Evolutionary conservation across 805 yeast genomes (phyloP).

Genomic region (Priceomyces fermenticarens): DNA sequence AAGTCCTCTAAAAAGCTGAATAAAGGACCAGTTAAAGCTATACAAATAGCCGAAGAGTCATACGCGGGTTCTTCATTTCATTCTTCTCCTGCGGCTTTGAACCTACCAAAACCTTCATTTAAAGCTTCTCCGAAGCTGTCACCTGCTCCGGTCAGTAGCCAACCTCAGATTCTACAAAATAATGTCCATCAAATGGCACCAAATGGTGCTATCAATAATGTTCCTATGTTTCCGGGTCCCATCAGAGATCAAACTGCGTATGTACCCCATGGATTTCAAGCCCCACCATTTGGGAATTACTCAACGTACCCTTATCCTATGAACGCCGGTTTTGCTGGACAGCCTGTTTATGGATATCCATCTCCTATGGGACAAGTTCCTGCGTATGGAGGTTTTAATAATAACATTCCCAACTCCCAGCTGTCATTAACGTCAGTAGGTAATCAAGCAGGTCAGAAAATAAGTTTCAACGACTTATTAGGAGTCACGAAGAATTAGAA

Average conservation of each 20-base stretch:
- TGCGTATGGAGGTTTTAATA: no score
- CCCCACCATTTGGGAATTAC: no score
- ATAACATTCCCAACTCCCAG: no score
- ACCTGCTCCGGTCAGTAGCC: slow-evolving; percentile 1
- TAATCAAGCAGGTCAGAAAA: slow-evolving; percentile 30
- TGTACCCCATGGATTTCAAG: no score
- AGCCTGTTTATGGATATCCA: slow-evolving; percentile 3
- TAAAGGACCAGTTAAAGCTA: background rate
- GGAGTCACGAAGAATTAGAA: slow-evolving; percentile 20
- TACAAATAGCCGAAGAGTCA: slow-evolving; percentile 21
- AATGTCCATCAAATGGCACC: slow-evolving; percentile 5
- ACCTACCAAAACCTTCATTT: slow-evolving; percentile 56
- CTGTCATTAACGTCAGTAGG: background rate
- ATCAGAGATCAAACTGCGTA: no score
- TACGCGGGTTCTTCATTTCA: slow-evolving; percentile 60
- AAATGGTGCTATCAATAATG: no score
- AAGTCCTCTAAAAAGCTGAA: slow-evolving; percentile 10
- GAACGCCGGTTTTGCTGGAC: background rate
- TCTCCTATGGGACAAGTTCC: background rate
- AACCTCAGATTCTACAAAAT: slow-evolving; percentile 1
- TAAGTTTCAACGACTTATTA: slow-evolving; percentile 39
- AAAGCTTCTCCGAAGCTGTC: slow-evolving; percentile 23
- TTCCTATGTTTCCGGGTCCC: no score
- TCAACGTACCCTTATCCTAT: slow-evolving; percentile 1
- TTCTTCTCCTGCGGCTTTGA: slow-evolving; percentile 54